These are phyloP conservation scores for Vairimorpha ceranae DNA, from an alignment of 371 early-diverging fungal genomes.

Conservation along the genomic window DNA sequence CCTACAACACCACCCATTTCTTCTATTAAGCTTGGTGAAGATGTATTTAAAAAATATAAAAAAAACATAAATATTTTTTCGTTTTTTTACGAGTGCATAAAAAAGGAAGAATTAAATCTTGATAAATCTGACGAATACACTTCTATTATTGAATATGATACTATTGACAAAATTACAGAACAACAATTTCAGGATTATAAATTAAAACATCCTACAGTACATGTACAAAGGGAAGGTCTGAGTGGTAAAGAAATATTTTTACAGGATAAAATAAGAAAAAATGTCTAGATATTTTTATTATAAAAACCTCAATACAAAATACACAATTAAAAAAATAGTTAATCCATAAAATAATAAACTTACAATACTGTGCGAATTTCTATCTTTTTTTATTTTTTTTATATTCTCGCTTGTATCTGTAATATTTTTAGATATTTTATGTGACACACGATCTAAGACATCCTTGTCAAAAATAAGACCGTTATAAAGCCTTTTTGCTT, in stretches of 20 bases:
- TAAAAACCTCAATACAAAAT: constrained; percentile 38
- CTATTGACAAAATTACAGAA: constrained; percentile 21
- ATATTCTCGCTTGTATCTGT: constrained; percentile 12
- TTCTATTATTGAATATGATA: neutral
- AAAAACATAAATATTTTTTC: constrained; percentile 15
- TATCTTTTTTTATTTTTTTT: constrained; percentile 7
- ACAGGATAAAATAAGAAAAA: no score
- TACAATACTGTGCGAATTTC: neutral
- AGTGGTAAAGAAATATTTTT: constrained; percentile 9
- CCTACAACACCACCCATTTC: neutral
- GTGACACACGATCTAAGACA: constrained; percentile 10
- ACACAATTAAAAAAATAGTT: constrained; percentile 13
- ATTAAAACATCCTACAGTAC: neutral
- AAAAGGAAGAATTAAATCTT: constrained; percentile 13
- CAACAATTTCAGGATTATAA: constrained; percentile 21
- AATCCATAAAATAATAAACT: neutral
- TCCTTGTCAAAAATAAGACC: constrained; percentile 15
- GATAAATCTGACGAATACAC: neutral
- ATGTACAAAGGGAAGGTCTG: neutral
- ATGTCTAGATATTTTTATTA: no score
- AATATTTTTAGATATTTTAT: constrained; percentile 26
- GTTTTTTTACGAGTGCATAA: neutral
- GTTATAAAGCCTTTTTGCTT: constrained; percentile 14
- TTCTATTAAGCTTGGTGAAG: no score
- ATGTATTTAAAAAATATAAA: constrained; percentile 7